Conservation (phyloP, 2,329 filamentous ascomycete species). For the Pestalotiopsis sp. region DNA sequence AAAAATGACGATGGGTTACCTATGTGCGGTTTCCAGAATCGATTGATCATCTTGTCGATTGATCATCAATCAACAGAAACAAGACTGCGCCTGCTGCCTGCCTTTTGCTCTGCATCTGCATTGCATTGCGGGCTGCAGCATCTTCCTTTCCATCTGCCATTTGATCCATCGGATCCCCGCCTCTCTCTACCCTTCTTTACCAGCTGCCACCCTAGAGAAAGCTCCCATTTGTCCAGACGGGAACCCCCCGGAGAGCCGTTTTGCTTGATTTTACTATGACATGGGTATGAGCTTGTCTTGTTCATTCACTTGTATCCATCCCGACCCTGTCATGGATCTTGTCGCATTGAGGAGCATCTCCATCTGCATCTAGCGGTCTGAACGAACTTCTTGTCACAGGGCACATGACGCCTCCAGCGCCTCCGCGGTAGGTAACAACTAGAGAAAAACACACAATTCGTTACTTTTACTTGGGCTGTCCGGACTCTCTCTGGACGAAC, state of each 20-base stretch:
- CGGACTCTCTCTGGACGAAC: background rate
- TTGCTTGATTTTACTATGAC: background rate
- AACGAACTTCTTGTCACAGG: background rate
- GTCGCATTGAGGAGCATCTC: background rate
- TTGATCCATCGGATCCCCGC: background rate
- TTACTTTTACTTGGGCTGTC: background rate
- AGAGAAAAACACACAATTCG: background rate
- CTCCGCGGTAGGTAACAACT: background rate
- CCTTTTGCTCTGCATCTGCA: background rate
- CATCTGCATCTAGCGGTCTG: constrained; percentile 6
- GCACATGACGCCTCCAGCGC: background rate
- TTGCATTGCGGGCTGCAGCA: background rate
- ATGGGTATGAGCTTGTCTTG: background rate
- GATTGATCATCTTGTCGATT: background rate
- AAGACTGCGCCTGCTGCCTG: background rate
- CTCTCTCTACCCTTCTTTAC: background rate
- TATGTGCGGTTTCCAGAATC: background rate
- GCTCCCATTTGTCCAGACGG: background rate
- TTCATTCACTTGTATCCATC: background rate
- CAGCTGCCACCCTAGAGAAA: background rate
- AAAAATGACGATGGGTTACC: background rate
- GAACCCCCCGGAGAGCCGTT: background rate
- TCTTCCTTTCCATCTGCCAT: background rate
- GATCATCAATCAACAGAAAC: background rate
- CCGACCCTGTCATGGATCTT: background rate